Evolutionary conservation across 2,329 filamentous ascomycete genomes (phyloP), one percentile per base, ranked within the genome.

Genomic region (Orbilia ellipsospora): DNA sequence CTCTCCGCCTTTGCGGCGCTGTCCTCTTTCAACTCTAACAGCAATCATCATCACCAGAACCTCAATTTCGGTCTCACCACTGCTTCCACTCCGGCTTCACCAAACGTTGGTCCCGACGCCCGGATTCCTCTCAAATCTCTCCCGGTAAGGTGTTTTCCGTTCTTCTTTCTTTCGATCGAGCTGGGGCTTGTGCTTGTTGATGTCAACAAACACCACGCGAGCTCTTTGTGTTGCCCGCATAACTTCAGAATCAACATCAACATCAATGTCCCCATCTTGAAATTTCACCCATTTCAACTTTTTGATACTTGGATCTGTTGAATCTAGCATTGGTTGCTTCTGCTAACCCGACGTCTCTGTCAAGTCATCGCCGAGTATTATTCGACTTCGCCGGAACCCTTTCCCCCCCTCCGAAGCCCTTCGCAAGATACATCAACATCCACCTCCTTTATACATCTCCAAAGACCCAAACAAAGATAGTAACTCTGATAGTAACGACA

Each of bases 1-100:
- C 55, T 69, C 42, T 50, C 64, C 12, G 63, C 72, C 7, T 57
- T 52, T n/a, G 72, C 59, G 31, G 72, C 72, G 12, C 40, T 74
- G 56, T 67, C 70, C 48, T 55, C 55, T 16, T 51, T 67, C 55
- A 66, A 57, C 48, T 42, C 28, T 28, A 36, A 52, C 40, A 36
- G 31, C 31, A 36, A 36, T 36, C 31, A 36, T 10, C 31, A 36
- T 36, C 31, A 36, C 31, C 31, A 36, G 31, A 36, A 36, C 31
- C 31, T 36, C 2, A 36, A 36, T 36, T 10, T 36, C 31, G 54
- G 45, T 56, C 23, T 54, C n/a, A 42, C 57, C 16, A 13, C 23
- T 20, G n/a, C 57, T 20, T 55, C 57, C 7, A 13, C 23, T 20
- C 42, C 57, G 40, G 57, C 57, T 12, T 48, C 57, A n/a, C 40